Evolutionary conservation across 495 filamentous ascomycete genomes (phyloP), one percentile per base, ranked within the genome.

Genomic region (Annulohypoxylon maeteangense): DNA sequence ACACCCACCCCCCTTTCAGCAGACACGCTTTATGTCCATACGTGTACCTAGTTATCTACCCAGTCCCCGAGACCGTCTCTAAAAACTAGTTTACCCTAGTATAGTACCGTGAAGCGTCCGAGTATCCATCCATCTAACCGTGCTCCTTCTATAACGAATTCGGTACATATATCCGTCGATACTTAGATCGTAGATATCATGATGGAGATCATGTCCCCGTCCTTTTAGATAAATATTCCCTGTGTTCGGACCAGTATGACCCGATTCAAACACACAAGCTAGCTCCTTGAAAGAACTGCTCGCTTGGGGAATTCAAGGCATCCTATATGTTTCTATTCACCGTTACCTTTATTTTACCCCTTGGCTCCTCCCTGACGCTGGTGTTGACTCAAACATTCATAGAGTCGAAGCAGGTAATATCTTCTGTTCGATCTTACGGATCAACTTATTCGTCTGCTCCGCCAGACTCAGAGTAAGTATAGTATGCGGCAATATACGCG

Each of bases 401-500:
- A 83, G 57, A 54, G 68, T 54, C 11, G 78, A 58, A 22, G 48
- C 66, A 6, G 85, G 81, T 14, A 88, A 71, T 36, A 97, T 77
- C 20, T 85, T 86, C 60, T 89, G 81, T 79, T 99, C 95, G 16
- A 96, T 78, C 76, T 86, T 89, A 69, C 90, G 85, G 81, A 98
- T 88, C 22, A 94, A 75, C 83, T 97, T 98, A 80, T 95, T 98
- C 0, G 95, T 99, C 82, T 98, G 95, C 79, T 99, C 95, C 7
- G 95, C 95, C 77, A 99, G 83, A 71, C 88, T 95, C 71, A 99
- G 87, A 0, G 93, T 98, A 75, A 98, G 79, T 78, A 98, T 91
- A 18, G 95, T 99, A 76, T 99, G 95, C 27, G 95, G 95, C 60
- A 98, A 82, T 62, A 99, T 98, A 66, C 95, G 85, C 20, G 96